Base-by-base conservation (phyloP, 208 protist genomes). In the Acanthamoeba royreba region DNA sequence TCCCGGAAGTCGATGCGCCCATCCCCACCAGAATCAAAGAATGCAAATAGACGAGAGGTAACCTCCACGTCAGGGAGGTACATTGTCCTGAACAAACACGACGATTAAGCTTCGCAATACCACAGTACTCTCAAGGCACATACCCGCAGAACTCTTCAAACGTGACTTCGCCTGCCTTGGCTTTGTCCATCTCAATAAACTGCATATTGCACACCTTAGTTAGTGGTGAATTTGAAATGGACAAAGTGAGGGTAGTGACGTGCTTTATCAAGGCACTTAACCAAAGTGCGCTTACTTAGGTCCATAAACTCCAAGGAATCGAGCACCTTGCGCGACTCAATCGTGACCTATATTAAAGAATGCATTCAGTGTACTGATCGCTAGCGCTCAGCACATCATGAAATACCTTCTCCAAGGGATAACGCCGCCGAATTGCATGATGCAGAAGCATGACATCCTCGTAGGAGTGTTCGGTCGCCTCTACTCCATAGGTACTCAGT, bases 381-480 rank as follows among this genome's bases (percentile, higher is more conserved):
- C 38, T 33, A 77, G 15, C n/a, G 28, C n/a, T 19, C 0, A 35
- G 47, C 43, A n/a, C 35, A 15, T 63, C 85, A 11, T 28, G 28
- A 38, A 13, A 52, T 0, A 63, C 22, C 15, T 92, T 58, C 0
- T 79, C 58, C 11, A 28, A 38, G 31, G 63, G 52, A 17, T 87
- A 58, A 35, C 77, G 17, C 55, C 47, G 35, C 42, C 77, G 35
- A 7, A 40, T 5, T 0, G 77, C 77, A 13, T 87, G 77, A 28
- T 87, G 77, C n/a, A 61, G 19, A 9, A 87, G 77, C 25, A 87
- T 58, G 46, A 87, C 77, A 31, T 87, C 77, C 45, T 87, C 77
- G 33, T 87, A 87, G 43, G 77, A 52, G 45, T 87, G 77, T 17
- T 87, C 77, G 9, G 77, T 87, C 43, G 77, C 47, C 33, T 49